phyloP scores from a whole-genome alignment of 163 green algal species.

The Scenedesmus sp. region DNA sequence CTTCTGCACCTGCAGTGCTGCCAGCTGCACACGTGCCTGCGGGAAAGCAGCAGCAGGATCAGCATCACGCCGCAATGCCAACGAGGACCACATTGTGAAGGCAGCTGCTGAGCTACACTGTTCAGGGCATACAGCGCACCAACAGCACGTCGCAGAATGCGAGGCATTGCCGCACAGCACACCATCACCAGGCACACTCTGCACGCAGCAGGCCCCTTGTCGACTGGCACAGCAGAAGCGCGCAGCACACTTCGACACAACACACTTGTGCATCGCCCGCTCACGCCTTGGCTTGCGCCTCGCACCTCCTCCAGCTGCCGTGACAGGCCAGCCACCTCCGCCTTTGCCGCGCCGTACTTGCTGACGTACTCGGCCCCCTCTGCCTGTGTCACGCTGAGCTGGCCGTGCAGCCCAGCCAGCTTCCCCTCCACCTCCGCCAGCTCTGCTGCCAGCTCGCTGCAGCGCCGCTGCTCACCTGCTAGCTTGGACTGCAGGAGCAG shows the following conservation, averaged over 20 bases:
- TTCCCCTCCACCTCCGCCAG: slow-evolving; percentile 32
- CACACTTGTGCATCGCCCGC: background rate
- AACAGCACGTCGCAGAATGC: too few species aligned
- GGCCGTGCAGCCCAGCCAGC: background rate
- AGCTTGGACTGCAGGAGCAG: background rate
- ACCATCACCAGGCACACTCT: background rate
- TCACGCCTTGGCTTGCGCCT: background rate
- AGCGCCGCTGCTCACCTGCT: background rate
- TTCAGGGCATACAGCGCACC: background rate
- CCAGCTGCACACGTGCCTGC: slow-evolving; percentile 19
- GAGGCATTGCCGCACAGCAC: too few species aligned
- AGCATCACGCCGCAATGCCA: background rate
- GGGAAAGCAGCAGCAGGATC: background rate
- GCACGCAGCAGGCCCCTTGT: background rate
- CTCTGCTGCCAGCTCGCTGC: slow-evolving; percentile 5
- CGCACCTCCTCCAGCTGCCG: slow-evolving; percentile 50
- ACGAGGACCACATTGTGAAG: background rate
- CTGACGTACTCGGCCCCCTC: background rate
- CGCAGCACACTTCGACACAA: background rate
- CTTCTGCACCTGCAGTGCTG: slow-evolving; percentile 30
- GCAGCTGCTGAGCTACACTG: background rate
- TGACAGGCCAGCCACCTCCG: background rate
- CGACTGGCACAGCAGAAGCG: background rate
- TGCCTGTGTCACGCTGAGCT: background rate
- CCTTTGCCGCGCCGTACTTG: slow-evolving; percentile 23